Evolutionary conservation across 1,284 basidiomycete species (phyloP).

Genomic region (Apiotrichum mycotoxinovorans): DNA sequence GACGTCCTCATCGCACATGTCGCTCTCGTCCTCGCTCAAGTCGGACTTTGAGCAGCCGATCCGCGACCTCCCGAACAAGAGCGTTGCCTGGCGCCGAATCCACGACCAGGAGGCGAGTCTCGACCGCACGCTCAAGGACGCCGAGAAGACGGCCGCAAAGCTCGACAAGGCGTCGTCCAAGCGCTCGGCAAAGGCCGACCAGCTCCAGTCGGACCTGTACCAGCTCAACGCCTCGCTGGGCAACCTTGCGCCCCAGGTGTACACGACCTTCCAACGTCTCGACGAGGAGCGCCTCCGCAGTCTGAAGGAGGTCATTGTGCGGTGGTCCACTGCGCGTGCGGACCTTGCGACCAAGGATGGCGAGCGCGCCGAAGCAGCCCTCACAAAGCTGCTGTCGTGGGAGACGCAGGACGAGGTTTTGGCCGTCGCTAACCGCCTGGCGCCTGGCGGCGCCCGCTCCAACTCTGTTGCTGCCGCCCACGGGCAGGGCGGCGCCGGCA

Average conservation of each 20-base stretch:
- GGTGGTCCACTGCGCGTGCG: constrained; percentile 46
- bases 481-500: neutral
- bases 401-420: constrained; percentile 43
- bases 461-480: neutral
- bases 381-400: constrained; percentile 42
- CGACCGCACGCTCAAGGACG: constrained; percentile 47
- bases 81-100: constrained; percentile 40
- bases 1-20: constrained; percentile 44
- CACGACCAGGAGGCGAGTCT: constrained; percentile 42
- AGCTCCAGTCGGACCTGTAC: constrained; percentile 33
- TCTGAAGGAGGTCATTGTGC: constrained; percentile 47
- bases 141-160: constrained; percentile 43
- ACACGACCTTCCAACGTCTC: constrained; percentile 44
- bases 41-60: constrained; percentile 44
- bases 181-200: constrained; percentile 33
- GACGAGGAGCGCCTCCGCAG: constrained; percentile 43
- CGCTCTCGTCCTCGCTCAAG: constrained; percentile 32
- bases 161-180: constrained; percentile 46
- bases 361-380: constrained; percentile 40
- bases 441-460: constrained; percentile 18
- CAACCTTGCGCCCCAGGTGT: constrained; percentile 42
- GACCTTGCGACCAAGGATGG: constrained; percentile 44
- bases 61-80: constrained; percentile 42
- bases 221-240: constrained; percentile 35
- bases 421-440: constrained; percentile 32